Conservation (phyloP, 768 basidiomycete genomes). For the Trametes meyenii region DNA sequence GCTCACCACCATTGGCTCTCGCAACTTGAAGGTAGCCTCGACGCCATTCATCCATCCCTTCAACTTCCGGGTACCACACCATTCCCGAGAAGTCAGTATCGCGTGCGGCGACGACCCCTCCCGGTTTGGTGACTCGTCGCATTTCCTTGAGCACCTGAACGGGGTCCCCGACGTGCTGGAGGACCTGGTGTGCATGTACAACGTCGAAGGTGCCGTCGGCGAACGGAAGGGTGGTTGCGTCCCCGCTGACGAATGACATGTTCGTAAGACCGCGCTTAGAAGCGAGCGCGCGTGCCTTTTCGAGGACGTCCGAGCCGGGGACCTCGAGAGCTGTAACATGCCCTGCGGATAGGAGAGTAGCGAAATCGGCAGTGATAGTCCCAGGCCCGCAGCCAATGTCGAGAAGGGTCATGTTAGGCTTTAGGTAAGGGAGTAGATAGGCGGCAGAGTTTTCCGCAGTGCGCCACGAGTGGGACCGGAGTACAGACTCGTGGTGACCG, state of each 20-base stretch:
- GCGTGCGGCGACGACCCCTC: slow-evolving; percentile 49
- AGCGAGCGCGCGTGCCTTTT: slow-evolving; percentile 38
- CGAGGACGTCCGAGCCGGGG: slow-evolving; percentile 36
- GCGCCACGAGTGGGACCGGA: slow-evolving; percentile 31
- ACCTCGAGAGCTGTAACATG: slow-evolving; percentile 48
- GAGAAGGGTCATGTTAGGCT: slow-evolving; percentile 45
- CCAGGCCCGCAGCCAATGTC: slow-evolving; percentile 59
- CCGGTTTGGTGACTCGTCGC: slow-evolving; percentile 47
- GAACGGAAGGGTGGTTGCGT: slow-evolving; percentile 41
- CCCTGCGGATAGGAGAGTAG: slow-evolving; percentile 41
- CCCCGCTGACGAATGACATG: slow-evolving; percentile 43
- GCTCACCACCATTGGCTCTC: slow-evolving; percentile 41
- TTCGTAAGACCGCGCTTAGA: slow-evolving; percentile 37
- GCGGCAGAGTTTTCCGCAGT: slow-evolving; percentile 47
- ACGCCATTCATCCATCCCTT: slow-evolving; percentile 36
- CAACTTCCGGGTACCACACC: slow-evolving; percentile 40
- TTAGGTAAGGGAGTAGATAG: slow-evolving; percentile 42
- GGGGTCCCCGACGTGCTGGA: slow-evolving; percentile 50
- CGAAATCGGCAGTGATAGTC: slow-evolving; percentile 50
- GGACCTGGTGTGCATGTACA: slow-evolving; percentile 52
- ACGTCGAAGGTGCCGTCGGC: slow-evolving; percentile 50
- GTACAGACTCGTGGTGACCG: slow-evolving; percentile 27
- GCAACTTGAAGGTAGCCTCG: slow-evolving; percentile 37
- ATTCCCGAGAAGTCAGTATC: slow-evolving; percentile 43
- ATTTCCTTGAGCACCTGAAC: slow-evolving; percentile 48